Base-by-base conservation (phyloP, 805 yeast species). In the Sungouiozyma ichnusensis region DNA sequence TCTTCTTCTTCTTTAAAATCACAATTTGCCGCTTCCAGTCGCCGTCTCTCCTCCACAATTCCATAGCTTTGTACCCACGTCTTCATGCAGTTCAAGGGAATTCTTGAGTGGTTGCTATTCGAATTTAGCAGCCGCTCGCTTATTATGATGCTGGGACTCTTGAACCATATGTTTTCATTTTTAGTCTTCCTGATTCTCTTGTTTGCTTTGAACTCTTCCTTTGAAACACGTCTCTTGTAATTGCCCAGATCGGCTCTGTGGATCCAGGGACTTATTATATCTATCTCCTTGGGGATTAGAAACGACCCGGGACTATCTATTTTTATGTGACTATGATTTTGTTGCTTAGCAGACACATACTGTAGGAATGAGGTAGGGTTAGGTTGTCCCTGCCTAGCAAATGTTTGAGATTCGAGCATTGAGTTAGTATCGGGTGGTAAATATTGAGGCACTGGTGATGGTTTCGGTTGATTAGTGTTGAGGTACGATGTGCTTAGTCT, bases 121-220 rank as follows among this genome's bases (percentile, higher is more conserved):
- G 52, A 44, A 43, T 62, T 60, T 6, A 58, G 43, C 19, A 71
- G 43, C 44, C 80, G 55, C 46, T 65, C 67, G 4, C 64, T 54
- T 16, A 74, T 54, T 24, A 68, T 63, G 9, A 73, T 64, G 19
- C 86, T 83, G 2, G 87, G 81, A 0, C 84, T 76, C 51, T 80
- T 69, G 57, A 75, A 81, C 84, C 87, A 82, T 15, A 82, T 56
- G 14, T 76, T 52, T 32, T 77, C 76, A 13, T 67, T 68, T 11
- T 24, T 24, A 32, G 54, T 48, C 16, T 48, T 47, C 17, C 48
- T 50, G 15, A 41, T 43, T 37, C 52, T 54, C 38, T 50, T 48
- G 17, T 40, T 42, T 20, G 48, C 17, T n/a, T 24, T 48, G 14
- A 53, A 45, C 36, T 55, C 54, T 15, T 52, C 55, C 37, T 51